A percentile compares a stretch with the other conserved stretches of the same genome.
Conservation (phyloP, 805 yeast genomes). For the Saccharomycopsis fibuligera region DNA sequence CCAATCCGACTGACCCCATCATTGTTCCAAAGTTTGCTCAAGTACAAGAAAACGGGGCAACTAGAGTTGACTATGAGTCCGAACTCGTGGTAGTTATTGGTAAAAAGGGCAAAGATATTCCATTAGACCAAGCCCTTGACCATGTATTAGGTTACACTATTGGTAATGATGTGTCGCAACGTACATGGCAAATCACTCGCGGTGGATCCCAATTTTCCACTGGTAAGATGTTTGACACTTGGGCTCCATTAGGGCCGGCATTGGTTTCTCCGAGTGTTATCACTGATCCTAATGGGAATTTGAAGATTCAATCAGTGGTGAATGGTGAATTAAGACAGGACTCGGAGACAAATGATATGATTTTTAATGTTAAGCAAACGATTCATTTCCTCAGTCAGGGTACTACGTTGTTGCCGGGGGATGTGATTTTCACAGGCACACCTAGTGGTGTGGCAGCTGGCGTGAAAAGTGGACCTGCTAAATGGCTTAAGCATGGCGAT, state of each 20-base stretch:
- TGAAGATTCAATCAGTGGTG: conserved; percentile 35
- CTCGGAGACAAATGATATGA: conserved; percentile 41
- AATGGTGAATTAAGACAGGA: conserved; percentile 45
- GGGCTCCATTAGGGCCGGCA: conserved; percentile 54
- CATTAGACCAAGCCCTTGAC: conserved; percentile 36
- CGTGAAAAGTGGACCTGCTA: conserved; percentile 32
- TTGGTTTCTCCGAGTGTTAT: conserved; percentile 35
- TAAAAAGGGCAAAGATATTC: conserved; percentile 38
- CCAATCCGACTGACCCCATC: conserved; percentile 38
- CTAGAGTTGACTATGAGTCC: conserved; percentile 45
- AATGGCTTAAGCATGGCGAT: conserved; percentile 41
- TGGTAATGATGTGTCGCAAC: conserved; percentile 51
- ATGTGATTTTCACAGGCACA: conserved; percentile 50
- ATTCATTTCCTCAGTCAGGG: conserved; percentile 45
- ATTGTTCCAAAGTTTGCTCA: conserved; percentile 37
- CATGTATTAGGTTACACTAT: conserved; percentile 46
- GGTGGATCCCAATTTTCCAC: conserved; percentile 49
- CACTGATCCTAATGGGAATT: conserved; percentile 30
- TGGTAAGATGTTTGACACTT: conserved; percentile 49
- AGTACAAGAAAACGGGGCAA: conserved; percentile 17
- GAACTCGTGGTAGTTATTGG: conserved; percentile 52
- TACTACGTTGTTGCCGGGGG: conserved; percentile 47
- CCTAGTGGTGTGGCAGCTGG: conserved; percentile 53
- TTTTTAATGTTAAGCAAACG: conserved; percentile 38
- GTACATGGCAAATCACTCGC: conserved; percentile 48